phyloP scores from a whole-genome alignment of 345 rosid genomes.

The Boechera stricta region DNA sequence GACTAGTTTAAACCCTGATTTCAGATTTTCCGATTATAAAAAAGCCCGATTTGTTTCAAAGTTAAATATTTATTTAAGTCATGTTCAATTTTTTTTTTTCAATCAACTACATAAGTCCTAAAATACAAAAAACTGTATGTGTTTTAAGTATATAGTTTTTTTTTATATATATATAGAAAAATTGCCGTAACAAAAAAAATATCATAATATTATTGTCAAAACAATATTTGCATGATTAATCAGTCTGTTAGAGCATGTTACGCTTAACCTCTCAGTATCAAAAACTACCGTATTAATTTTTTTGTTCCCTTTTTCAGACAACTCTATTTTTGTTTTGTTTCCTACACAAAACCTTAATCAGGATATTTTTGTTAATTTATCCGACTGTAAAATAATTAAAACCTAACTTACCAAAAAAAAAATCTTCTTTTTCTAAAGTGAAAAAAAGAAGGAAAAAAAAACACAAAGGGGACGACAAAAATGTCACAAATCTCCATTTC shows the following conservation, averaged over 20 bases:
- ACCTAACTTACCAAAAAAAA: background rate
- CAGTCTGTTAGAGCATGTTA: conserved; percentile 1
- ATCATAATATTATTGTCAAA: background rate
- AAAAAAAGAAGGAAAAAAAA: background rate
- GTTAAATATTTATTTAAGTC: too few species aligned
- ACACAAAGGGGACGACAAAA: conserved; percentile 13
- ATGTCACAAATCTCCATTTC: conserved; percentile 36
- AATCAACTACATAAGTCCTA: too few species aligned
- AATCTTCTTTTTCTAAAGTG: background rate
- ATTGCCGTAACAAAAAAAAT: background rate
- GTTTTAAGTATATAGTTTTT: background rate
- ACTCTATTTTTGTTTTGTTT: background rate
- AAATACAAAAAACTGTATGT: too few species aligned
- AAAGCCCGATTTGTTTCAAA: too few species aligned
- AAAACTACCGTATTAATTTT: background rate
- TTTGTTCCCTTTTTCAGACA: background rate
- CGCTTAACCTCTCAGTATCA: conserved; percentile 14
- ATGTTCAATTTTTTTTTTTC: too few species aligned
- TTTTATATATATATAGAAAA: background rate
- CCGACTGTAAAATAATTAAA: conserved; percentile 26
- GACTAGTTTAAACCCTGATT: too few species aligned
- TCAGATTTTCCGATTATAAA: too few species aligned
- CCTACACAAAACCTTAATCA: conserved; percentile 32
- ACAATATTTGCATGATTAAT: background rate
- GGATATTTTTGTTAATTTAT: conserved; percentile 39